These are phyloP conservation scores for Manihot esculenta DNA, from an alignment of 441 rosid genomes.

Conservation along the genomic window DNA sequence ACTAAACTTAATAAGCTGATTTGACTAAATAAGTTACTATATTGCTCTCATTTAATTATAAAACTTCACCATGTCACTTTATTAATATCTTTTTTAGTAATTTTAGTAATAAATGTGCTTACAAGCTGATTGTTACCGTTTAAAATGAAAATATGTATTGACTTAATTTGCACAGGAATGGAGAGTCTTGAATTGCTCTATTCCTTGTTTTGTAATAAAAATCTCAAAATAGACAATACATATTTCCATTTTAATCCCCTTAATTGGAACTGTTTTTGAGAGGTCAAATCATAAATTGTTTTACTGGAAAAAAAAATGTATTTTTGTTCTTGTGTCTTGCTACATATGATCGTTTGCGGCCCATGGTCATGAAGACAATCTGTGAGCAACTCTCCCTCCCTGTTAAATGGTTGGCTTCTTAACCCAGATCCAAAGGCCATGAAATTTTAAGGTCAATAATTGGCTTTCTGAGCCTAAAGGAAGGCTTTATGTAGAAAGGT, in stretches of 20 bases:
- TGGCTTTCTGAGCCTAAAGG: not conserved
- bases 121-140: too few relatives aligned
- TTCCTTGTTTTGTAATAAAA: not conserved
- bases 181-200: not conserved
- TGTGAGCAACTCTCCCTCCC: not conserved
- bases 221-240: not conserved
- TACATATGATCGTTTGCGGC: not conserved
- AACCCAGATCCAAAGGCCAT: not conserved
- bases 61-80: too few relatives aligned
- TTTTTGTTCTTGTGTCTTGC: not conserved
- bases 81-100: too few relatives aligned
- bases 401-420: not conserved
- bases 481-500: not conserved
- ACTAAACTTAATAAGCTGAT: too few relatives aligned
- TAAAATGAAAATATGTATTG: too few relatives aligned
- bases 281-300: too few relatives aligned
- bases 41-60: too few relatives aligned
- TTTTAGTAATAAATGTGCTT: too few relatives aligned
- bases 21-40: too few relatives aligned
- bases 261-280: not conserved
- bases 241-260: not conserved
- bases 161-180: conserved; percentile 1
- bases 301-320: not conserved
- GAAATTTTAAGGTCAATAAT: not conserved
- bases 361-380: not conserved